These are phyloP conservation scores for Immersiella caudata DNA, from an alignment of 495 filamentous ascomycete genomes.

Conservation along the genomic window DNA sequence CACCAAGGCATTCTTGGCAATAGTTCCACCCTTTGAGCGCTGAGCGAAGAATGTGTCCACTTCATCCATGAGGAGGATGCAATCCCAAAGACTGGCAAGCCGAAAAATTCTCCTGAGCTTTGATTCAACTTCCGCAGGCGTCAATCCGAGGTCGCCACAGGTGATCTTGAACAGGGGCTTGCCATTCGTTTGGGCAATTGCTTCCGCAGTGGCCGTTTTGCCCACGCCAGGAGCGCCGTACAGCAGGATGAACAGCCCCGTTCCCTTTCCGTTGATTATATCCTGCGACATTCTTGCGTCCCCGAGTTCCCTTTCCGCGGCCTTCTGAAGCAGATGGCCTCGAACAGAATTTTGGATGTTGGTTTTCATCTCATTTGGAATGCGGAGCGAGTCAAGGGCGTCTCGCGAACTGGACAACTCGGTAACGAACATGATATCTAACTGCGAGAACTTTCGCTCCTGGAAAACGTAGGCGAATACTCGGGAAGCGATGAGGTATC, in stretches of 20 bases:
- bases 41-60: neutral
- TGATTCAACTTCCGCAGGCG: neutral
- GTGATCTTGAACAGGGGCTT: neutral
- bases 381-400: neutral
- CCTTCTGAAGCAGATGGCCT: neutral
- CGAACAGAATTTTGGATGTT: neutral
- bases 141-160: neutral
- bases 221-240: neutral
- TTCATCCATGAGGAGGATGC: neutral
- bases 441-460: conserved; percentile 1
- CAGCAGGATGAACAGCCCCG: neutral
- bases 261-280: neutral
- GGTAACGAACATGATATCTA: neutral
- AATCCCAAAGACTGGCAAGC: neutral
- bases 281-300: neutral
- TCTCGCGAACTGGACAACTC: neutral
- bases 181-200: neutral
- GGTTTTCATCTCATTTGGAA: neutral
- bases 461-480: conserved; percentile 3
- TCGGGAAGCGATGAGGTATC: neutral
- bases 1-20: neutral
- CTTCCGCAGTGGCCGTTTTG: neutral
- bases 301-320: neutral
- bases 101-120: neutral
- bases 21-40: neutral